Evolutionary conservation across 345 rosid species (phyloP).

Genomic region (Diplotaxis tenuifolia): DNA sequence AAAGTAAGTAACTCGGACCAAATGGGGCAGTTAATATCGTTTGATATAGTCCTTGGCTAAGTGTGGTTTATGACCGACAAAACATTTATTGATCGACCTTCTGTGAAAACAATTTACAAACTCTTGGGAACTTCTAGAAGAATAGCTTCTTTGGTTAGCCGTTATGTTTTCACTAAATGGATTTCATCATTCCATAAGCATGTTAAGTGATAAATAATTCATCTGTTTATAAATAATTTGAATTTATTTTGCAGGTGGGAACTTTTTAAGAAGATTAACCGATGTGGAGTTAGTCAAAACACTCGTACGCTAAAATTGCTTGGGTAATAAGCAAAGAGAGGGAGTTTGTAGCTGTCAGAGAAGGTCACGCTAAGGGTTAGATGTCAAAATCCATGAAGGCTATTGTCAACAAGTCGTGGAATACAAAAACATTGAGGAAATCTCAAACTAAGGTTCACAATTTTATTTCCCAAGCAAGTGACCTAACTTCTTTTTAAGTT

Average conservation of each 20-base stretch:
- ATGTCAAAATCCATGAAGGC: background rate
- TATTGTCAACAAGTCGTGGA: background rate
- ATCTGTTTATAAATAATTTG: background rate
- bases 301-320: background rate
- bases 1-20: background rate
- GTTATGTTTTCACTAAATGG: background rate
- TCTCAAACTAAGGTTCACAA: background rate
- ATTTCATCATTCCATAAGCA: background rate
- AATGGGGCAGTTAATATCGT: background rate
- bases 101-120: background rate
- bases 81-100: background rate
- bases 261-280: background rate
- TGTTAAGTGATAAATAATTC: background rate
- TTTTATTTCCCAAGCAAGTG: background rate
- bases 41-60: background rate
- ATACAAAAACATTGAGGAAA: background rate
- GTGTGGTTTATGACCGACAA: background rate
- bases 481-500: background rate
- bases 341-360: background rate
- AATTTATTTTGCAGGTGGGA: background rate
- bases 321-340: background rate
- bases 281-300: background rate
- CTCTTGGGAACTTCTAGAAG: background rate
- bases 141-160: background rate
- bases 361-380: background rate